These are phyloP conservation scores for Suillus placidus DNA, from an alignment of 768 basidiomycete species.

Conservation along the genomic window DNA sequence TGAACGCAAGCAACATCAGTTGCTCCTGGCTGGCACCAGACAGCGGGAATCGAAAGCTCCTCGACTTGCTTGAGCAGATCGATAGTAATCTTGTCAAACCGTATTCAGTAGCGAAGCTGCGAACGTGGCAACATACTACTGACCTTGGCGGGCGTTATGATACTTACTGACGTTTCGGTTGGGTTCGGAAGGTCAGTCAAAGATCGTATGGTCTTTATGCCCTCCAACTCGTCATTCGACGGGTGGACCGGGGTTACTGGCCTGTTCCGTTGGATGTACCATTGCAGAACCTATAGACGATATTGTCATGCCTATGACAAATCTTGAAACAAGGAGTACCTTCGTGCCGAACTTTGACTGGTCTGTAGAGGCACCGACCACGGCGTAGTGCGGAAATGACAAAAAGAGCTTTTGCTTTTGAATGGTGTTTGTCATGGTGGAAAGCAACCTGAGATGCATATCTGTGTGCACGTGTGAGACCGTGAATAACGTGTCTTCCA, in stretches of 20 bases:
- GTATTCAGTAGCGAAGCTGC: background rate
- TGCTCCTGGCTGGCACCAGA: slow-evolving; percentile 93
- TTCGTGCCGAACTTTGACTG: slow-evolving; percentile 78
- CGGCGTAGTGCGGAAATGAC: slow-evolving; percentile 65
- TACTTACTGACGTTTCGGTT: slow-evolving; percentile 69
- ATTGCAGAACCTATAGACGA: slow-evolving; percentile 64
- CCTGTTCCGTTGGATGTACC: slow-evolving; percentile 66
- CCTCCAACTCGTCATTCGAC: slow-evolving; percentile 73
- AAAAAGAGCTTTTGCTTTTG: slow-evolving; percentile 61
- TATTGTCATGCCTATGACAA: background rate
- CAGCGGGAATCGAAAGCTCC: slow-evolving; percentile 65
- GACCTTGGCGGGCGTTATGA: slow-evolving; percentile 79
- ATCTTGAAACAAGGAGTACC: slow-evolving; percentile 35
- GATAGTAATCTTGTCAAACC: slow-evolving; percentile 61
- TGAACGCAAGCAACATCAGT: slow-evolving; percentile 63
- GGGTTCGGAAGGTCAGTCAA: slow-evolving; percentile 63
- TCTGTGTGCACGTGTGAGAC: background rate
- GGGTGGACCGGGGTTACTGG: slow-evolving; percentile 76
- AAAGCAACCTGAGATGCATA: slow-evolving; percentile 8
- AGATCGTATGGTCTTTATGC: slow-evolving; percentile 54
- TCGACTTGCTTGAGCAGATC: slow-evolving; percentile 66
- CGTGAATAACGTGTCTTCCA: background rate
- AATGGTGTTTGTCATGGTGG: slow-evolving; percentile 32
- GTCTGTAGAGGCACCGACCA: slow-evolving; percentile 84
- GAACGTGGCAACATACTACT: slow-evolving; percentile 12